phyloP scores from a whole-genome alignment of 495 filamentous ascomycete genomes.

The Neurospora sp. region DNA sequence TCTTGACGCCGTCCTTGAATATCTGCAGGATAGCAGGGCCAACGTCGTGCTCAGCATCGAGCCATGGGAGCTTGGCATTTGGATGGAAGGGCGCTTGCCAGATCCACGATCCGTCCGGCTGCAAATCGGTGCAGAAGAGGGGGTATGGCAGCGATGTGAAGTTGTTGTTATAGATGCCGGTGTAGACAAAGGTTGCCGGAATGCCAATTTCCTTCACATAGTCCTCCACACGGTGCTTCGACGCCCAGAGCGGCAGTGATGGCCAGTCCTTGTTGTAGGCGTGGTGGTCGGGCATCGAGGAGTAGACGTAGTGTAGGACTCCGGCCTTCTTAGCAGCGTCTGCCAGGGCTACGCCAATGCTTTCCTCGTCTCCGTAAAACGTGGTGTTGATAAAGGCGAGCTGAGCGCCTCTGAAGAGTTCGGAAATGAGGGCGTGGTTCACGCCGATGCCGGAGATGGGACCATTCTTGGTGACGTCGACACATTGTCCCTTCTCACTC shows the following conservation, averaged over 20 bases:
- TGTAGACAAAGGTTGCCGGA: conserved; percentile 86
- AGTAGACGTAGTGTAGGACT: conserved; percentile 88
- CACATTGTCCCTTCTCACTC: conserved; percentile 18
- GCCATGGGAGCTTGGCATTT: conserved; percentile 81
- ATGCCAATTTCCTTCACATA: conserved; percentile 77
- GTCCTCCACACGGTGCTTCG: conserved; percentile 84
- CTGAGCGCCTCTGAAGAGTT: conserved; percentile 73
- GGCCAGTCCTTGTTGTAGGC: conserved; percentile 59
- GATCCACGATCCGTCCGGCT: conserved; percentile 71
- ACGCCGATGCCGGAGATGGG: conserved; percentile 40
- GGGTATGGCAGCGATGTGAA: conserved; percentile 92
- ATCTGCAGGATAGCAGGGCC: conserved; percentile 91
- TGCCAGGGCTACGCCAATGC: conserved; percentile 75
- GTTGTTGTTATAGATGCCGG: conserved; percentile 98
- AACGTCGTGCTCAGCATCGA: conserved; percentile 94
- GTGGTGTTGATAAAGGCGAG: conserved; percentile 97
- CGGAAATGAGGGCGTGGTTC: conserved; percentile 54
- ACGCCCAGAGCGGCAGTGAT: conserved; percentile 78
- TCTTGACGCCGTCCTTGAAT: conserved; percentile 81
- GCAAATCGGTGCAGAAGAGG: conserved; percentile 84
- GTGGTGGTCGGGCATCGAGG: conserved; percentile 92
- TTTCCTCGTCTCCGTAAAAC: conserved; percentile 91
- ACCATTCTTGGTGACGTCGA: conserved; percentile 33
- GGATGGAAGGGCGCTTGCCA: conserved; percentile 95
- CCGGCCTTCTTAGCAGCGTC: conserved; percentile 80